These are phyloP conservation scores for Botryosphaeria dothidea DNA, from an alignment of 2,329 filamentous ascomycete genomes.

Conservation along the genomic window DNA sequence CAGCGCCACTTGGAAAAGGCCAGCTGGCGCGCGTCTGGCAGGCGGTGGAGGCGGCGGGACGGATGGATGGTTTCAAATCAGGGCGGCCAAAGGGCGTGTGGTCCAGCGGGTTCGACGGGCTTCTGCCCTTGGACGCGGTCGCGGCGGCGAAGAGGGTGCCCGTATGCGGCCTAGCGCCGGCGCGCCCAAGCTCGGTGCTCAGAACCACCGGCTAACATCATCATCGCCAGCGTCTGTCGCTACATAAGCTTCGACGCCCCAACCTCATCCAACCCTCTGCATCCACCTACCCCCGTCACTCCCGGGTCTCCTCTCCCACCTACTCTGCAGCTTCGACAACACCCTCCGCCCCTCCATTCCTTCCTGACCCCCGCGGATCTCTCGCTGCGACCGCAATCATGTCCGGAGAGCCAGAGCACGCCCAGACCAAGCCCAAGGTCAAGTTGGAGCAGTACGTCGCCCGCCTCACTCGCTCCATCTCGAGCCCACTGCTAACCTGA, in stretches of 20 bases:
- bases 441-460: conserved; percentile 48
- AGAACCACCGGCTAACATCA: conserved; percentile 19
- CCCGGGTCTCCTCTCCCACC: conserved; percentile 1
- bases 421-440: conserved; percentile 46
- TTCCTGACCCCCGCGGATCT: neutral
- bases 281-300: conserved; percentile 7
- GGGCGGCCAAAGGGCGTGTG: neutral
- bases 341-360: neutral
- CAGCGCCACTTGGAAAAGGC: conserved; percentile 3
- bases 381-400: conserved; percentile 33
- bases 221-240: conserved; percentile 19
- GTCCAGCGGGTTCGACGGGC: conserved; percentile 8
- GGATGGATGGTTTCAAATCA: conserved; percentile 12
- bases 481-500: conserved; percentile 42
- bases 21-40: conserved; percentile 5
- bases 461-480: conserved; percentile 20
- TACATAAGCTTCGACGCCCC: conserved; percentile 13
- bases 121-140: conserved; percentile 5
- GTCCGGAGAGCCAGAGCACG: conserved; percentile 53
- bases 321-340: conserved; percentile 10
- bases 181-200: conserved; percentile 11
- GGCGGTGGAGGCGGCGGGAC: neutral
- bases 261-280: neutral
- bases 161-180: conserved; percentile 10
- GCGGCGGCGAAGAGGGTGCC: neutral